Conservation (phyloP, 345 rosid species). For the Bruguiera gymnorhiza region DNA sequence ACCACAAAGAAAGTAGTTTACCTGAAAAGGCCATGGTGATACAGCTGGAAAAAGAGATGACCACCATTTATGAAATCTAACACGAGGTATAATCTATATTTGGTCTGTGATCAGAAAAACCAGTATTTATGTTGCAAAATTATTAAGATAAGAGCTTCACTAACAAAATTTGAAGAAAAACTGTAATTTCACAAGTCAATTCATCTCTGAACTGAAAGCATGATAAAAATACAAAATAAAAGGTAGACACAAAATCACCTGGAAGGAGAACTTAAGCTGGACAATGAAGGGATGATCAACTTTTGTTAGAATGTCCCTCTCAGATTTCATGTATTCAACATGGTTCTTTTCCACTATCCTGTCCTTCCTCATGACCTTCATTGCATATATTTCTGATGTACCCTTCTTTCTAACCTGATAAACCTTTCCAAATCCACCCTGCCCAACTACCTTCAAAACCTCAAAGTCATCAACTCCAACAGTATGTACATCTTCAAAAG, state of each 20-base stretch:
- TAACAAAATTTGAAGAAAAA: background rate
- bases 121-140: background rate
- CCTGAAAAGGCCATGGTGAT: conserved; percentile 96
- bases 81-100: conserved; percentile 81
- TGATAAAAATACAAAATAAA: background rate
- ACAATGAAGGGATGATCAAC: conserved; percentile 91
- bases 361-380: conserved; percentile 99
- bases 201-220: background rate
- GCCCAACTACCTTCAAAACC: conserved; percentile 81
- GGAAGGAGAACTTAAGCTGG: conserved; percentile 84
- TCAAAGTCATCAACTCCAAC: conserved; percentile 87
- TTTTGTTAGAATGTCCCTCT: conserved; percentile 81
- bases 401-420: conserved; percentile 83
- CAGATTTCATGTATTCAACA: conserved; percentile 92
- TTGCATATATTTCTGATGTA: conserved; percentile 80
- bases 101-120: conserved; percentile 57
- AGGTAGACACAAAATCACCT: conserved; percentile 38
- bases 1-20: conserved; percentile 17
- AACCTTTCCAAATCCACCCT: conserved; percentile 96
- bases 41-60: conserved; percentile 94
- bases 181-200: background rate
- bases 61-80: conserved; percentile 94
- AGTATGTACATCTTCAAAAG: conserved; percentile 18
- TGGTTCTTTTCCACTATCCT: conserved; percentile 89
- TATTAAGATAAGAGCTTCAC: too few species aligned